phyloP scores from a whole-genome alignment of 805 yeast species.

The Candida dendrica region DNA sequence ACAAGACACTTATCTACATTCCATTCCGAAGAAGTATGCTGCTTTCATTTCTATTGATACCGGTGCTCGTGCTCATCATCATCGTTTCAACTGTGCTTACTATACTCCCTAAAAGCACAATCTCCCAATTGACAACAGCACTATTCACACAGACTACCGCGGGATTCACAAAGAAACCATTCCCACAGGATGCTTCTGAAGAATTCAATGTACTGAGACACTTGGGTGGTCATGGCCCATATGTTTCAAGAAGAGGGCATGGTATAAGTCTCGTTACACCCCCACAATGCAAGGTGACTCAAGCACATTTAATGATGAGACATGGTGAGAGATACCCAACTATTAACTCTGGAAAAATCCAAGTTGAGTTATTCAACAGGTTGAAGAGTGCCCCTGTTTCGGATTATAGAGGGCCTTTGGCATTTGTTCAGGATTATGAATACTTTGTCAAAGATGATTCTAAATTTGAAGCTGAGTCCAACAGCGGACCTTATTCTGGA shows the following conservation, averaged over 20 bases:
- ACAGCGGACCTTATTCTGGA: constrained; percentile 39
- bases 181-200: constrained; percentile 10
- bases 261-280: constrained; percentile 46
- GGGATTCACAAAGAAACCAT: background rate
- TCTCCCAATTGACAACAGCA: background rate
- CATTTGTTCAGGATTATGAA: constrained; percentile 48
- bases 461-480: constrained; percentile 35
- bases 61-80: too few species aligned
- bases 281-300: constrained; percentile 43
- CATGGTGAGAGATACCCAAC: constrained; percentile 79
- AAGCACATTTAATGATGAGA: constrained; percentile 64
- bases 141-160: too few species aligned
- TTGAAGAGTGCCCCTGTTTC: constrained; percentile 21
- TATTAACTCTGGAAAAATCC: constrained; percentile 24
- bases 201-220: constrained; percentile 28
- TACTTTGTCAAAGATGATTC: constrained; percentile 35
- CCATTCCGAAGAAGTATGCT: too few species aligned
- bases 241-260: constrained; percentile 40
- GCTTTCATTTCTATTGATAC: too few species aligned
- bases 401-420: constrained; percentile 39
- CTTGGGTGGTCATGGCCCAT: constrained; percentile 54
- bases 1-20: too few species aligned
- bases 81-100: too few species aligned
- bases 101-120: background rate
- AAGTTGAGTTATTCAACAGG: constrained; percentile 18